phyloP scores from a whole-genome alignment of 371 early-diverging fungal species.

The Paraphysoderma sedebokerense region DNA sequence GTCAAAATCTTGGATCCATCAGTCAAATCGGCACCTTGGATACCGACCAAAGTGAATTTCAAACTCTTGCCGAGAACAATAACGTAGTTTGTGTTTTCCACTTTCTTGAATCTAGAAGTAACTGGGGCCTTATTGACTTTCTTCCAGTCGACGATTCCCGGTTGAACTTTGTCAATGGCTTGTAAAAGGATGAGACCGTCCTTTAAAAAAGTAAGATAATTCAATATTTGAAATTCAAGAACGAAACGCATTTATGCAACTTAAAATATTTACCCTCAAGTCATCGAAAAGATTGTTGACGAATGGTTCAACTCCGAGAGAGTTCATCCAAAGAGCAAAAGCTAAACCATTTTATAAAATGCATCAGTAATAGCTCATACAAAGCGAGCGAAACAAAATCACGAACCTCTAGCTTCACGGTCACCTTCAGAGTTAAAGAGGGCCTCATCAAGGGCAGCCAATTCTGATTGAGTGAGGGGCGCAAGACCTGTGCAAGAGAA shows the following conservation, averaged over 20 bases:
- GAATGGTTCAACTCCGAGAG: constrained; percentile 83
- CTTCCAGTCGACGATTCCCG: constrained; percentile 79
- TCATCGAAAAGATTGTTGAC: constrained; percentile 81
- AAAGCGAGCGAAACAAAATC: too few relatives aligned
- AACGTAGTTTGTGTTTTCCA: constrained; percentile 89
- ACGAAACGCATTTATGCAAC: too few relatives aligned
- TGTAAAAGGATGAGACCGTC: constrained; percentile 72
- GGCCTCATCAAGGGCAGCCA: constrained; percentile 66
- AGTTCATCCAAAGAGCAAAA: constrained; percentile 89
- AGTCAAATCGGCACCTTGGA: constrained; percentile 85
- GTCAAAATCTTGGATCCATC: constrained; percentile 79
- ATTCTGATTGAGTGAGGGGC: constrained; percentile 65
- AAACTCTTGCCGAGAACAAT: constrained; percentile 64
- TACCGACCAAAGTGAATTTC: constrained; percentile 79
- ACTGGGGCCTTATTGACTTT: constrained; percentile 48
- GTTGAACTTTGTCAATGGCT: constrained; percentile 80
- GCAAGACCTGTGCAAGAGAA: too few relatives aligned
- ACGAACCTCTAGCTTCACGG: constrained; percentile 91
- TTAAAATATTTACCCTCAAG: too few relatives aligned
- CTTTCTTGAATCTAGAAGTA: constrained; percentile 77
- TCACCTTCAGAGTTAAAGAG: constrained; percentile 72
- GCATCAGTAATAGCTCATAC: too few relatives aligned
- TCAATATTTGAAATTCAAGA: too few relatives aligned
- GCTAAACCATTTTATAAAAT: too few relatives aligned
- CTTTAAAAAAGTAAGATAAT: too few relatives aligned